These are phyloP conservation scores for Saccharomycopsis sp. DNA, from an alignment of 805 yeast genomes.

Conservation along the genomic window DNA sequence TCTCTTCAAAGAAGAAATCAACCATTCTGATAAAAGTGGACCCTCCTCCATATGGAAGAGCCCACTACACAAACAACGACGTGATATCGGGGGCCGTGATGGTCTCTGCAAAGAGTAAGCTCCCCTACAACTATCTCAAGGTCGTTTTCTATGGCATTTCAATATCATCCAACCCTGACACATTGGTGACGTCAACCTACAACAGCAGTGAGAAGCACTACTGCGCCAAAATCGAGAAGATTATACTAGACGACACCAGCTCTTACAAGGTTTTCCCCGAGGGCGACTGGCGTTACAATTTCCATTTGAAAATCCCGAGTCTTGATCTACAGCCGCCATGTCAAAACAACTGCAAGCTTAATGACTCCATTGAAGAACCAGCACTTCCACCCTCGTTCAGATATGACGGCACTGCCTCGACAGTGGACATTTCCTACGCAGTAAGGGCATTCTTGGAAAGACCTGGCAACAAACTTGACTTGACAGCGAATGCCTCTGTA, in stretches of 20 bases:
- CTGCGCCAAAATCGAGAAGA: slow-evolving; percentile 8
- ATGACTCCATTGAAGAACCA: neutral
- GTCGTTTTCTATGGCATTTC: slow-evolving; percentile 11
- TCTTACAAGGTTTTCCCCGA: neutral
- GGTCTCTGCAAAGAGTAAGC: neutral
- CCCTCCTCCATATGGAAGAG: slow-evolving; percentile 9
- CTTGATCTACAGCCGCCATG: slow-evolving; percentile 7
- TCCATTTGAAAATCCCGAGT: slow-evolving; percentile 9
- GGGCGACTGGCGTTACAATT: slow-evolving; percentile 6
- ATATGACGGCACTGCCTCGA: slow-evolving; percentile 4
- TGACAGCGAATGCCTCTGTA: slow-evolving; percentile 3
- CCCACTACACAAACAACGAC: slow-evolving; percentile 15
- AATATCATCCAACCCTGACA: slow-evolving; percentile 5
- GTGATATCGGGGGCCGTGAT: slow-evolving; percentile 8
- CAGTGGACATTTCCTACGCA: slow-evolving; percentile 11
- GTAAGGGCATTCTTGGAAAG: slow-evolving; percentile 15
- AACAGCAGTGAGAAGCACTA: slow-evolving; percentile 8
- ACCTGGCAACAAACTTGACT: neutral
- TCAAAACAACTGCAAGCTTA: slow-evolving; percentile 1
- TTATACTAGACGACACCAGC: neutral
- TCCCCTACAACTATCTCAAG: slow-evolving; percentile 1
- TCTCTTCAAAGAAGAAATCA: slow-evolving; percentile 1
- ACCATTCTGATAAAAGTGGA: neutral
- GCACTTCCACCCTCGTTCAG: slow-evolving; percentile 13
- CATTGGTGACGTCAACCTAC: slow-evolving; percentile 1